Conservation (phyloP, 208 protist species). For the Acanthamoeba healyi region DNA sequence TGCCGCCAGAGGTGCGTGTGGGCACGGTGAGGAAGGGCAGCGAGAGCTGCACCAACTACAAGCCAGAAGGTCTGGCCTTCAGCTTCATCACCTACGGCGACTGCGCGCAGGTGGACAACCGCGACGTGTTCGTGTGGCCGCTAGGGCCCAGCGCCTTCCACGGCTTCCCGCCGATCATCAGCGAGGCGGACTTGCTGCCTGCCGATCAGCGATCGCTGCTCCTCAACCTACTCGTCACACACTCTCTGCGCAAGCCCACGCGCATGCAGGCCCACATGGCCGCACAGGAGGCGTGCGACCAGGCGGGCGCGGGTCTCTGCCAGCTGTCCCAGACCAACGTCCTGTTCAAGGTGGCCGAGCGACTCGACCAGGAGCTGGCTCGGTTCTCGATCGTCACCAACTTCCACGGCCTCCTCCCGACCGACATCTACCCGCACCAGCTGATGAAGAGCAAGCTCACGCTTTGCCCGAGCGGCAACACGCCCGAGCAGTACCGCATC, state of each 20-base stretch:
- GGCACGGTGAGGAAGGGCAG: neutral
- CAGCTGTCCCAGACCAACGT: conserved; percentile 24
- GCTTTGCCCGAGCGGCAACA: conserved; percentile 24
- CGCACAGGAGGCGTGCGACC: neutral
- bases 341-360: conserved; percentile 24
- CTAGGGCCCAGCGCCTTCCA: conserved; percentile 12
- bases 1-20: neutral
- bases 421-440: neutral
- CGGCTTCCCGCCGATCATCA: neutral
- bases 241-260: neutral
- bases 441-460: conserved; percentile 3
- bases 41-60: neutral
- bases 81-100: conserved; percentile 24
- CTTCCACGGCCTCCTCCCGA: neutral
- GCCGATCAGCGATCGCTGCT: neutral
- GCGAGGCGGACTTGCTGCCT: neutral
- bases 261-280: conserved; percentile 35
- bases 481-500: conserved; percentile 43
- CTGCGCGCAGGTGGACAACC: conserved; percentile 22
- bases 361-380: neutral
- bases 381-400: neutral
- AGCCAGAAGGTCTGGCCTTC: neutral
- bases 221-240: conserved; percentile 1
- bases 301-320: neutral
- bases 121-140: neutral